A percentile compares a stretch with the other conserved stretches of the same genome.
Evolutionary conservation across 1,284 basidiomycete species (phyloP).

Genomic region (Ganoderma meredithae): DNA sequence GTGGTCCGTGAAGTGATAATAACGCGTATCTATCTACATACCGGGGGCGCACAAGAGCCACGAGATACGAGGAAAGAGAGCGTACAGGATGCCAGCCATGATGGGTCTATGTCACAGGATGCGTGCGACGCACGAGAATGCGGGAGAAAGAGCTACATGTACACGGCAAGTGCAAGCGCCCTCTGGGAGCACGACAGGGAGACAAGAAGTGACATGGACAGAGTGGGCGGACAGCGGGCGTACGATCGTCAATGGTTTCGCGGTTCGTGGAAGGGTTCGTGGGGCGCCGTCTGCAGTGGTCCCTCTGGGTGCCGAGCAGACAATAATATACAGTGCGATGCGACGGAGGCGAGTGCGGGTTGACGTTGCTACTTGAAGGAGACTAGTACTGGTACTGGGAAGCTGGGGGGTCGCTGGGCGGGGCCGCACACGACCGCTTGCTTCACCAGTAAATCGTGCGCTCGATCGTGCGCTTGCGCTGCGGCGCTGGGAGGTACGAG

Average conservation of each 20-base stretch:
- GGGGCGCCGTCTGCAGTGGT: constrained; percentile 1
- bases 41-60: constrained; percentile 8
- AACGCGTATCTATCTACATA: constrained; percentile 29
- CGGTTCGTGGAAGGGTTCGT: background rate
- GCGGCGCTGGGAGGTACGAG: constrained; percentile 55
- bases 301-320: constrained; percentile 8
- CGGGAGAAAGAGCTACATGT: constrained; percentile 2
- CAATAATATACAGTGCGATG: constrained; percentile 7
- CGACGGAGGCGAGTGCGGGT: constrained; percentile 2
- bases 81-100: constrained; percentile 10
- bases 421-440: background rate
- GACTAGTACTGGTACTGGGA: background rate
- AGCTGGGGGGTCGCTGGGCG: background rate
- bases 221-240: background rate
- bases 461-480: constrained; percentile 62
- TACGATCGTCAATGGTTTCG: constrained; percentile 8
- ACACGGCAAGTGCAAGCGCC: background rate
- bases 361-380: background rate
- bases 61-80: constrained; percentile 10
- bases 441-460: constrained; percentile 75
- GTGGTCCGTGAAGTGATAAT: constrained; percentile 14
- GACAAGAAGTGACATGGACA: background rate
- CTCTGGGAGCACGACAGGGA: background rate
- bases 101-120: constrained; percentile 20
- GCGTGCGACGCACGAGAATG: background rate